phyloP scores from a whole-genome alignment of 2,329 filamentous ascomycete genomes.

The Balansia obtecta region DNA sequence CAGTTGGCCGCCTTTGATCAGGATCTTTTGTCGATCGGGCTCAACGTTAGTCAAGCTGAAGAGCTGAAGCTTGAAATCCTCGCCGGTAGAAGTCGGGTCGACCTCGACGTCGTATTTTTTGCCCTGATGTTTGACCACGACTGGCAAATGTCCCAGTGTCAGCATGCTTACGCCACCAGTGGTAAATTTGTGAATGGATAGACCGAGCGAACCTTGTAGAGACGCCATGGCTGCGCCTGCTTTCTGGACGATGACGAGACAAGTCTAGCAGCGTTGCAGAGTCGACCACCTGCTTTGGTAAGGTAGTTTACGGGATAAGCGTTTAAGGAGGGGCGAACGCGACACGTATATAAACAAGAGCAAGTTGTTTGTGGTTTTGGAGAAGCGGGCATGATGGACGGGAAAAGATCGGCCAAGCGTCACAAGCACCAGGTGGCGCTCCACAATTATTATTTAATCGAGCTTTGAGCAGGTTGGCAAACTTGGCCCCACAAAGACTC shows the following conservation, averaged over 20 bases:
- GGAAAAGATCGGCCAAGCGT: conserved; percentile 1
- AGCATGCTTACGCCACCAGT: conserved; percentile 6
- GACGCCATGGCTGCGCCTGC: conserved; percentile 28
- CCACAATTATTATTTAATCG: not conserved
- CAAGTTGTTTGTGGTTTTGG: not conserved
- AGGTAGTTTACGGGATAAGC: not conserved
- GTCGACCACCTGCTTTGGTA: too few relatives aligned
- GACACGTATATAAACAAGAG: not conserved
- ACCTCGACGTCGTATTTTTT: conserved; percentile 93
- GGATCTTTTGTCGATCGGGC: conserved; percentile 88
- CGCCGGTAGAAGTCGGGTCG: conserved; percentile 70
- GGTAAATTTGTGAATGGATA: conserved; percentile 7
- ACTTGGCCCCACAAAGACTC: not conserved
- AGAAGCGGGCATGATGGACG: not conserved
- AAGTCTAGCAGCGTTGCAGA: not conserved
- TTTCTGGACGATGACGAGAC: not conserved
- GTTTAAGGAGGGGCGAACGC: not conserved
- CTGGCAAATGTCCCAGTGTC: conserved; percentile 29
- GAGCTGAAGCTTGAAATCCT: conserved; percentile 90
- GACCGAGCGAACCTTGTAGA: conserved; percentile 34
- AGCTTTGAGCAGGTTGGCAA: not conserved
- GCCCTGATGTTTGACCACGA: conserved; percentile 88
- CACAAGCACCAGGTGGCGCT: not conserved
- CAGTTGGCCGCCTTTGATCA: conserved; percentile 86
- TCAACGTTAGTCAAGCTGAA: conserved; percentile 94